Base-by-base conservation (phyloP, 2,329 filamentous ascomycete species). In the Hymenoscyphus fraxineus region DNA sequence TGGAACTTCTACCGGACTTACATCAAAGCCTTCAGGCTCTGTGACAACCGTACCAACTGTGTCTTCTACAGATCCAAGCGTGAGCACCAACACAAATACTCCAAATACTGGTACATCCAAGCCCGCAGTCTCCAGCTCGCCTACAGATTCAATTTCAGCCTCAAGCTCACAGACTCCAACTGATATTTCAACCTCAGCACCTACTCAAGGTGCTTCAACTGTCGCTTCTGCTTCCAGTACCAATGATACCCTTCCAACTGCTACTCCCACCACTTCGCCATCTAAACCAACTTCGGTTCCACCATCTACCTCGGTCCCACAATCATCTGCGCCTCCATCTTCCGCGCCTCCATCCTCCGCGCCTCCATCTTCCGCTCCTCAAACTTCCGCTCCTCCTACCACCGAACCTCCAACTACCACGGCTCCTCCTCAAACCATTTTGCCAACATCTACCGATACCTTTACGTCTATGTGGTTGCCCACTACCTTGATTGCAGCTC, bases 381-480 rank as follows among this genome's bases (percentile, higher is more conserved):
- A n/a, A n/a, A 22, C n/a, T 51, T 51, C 44, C 44, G 58, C 67
- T 7, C 64, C 66, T n/a, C 44, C 44, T 13, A 58, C 68, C 31
- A 60, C 62, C n/a, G 41, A 61, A 7, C 27, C 62, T 5, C 65
- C 64, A 22, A 54, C 64, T 16, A 66, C 63, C 5, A 31, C 38
- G 6, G 64, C 35, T 19, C 54, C 35, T 19, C 54, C 55, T 58
- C 41, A 38, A 58, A 41, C 41, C 15, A 22, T 73, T 58, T 39
- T 58, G 2, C 72, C 73, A 60, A 73, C 70, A 35, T 66, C 64
- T 15, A 72, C 72, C n/a, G 69, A 74, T 32, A 67, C 63, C 22
- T 64, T 61, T 13, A 69, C 72, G 16, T 67, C 68, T 9, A 65
- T 69, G 61, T 74, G 70, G 70, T 63, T 75, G 16, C 68, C 69